Evolutionary conservation across 495 filamentous ascomycete genomes (phyloP).

Genomic region (Penicillium longicatenatum): DNA sequence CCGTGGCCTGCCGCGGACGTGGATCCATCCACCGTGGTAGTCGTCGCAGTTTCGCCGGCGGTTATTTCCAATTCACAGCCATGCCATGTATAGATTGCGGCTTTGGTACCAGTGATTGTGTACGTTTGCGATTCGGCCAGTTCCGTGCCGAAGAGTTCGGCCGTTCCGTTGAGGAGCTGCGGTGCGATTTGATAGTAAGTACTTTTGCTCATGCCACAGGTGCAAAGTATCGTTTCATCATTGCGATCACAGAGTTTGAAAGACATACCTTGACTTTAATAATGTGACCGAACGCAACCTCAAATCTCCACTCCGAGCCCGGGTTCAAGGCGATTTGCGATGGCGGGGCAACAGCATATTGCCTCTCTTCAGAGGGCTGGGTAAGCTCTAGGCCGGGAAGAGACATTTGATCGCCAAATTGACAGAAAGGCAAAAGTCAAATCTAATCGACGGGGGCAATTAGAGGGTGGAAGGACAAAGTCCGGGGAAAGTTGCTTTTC

Average conservation of each 20-base stretch:
- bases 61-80: conserved; percentile 81
- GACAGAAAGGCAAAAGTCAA: background rate
- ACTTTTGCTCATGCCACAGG: background rate
- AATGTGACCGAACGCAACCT: conserved; percentile 68
- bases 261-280: conserved; percentile 61
- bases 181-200: background rate
- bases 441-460: background rate
- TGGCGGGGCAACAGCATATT: conserved; percentile 41
- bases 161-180: conserved; percentile 75
- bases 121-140: conserved; percentile 80
- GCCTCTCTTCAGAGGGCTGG: conserved; percentile 43
- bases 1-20: conserved; percentile 33
- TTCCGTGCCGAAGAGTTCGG: conserved; percentile 95
- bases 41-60: conserved; percentile 43
- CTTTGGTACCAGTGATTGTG: conserved; percentile 79
- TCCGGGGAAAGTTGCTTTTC: background rate
- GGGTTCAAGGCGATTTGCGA: conserved; percentile 48
- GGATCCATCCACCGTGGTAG: conserved; percentile 22
- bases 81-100: conserved; percentile 87
- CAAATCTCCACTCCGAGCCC: conserved; percentile 86
- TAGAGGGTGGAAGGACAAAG: background rate
- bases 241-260: background rate
- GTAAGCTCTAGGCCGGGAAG: conserved; percentile 51
- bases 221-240: background rate
- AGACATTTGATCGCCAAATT: conserved; percentile 40